Evolutionary conservation across 331 rosid genomes (phyloP).

Genomic region (Quercus lobata): DNA sequence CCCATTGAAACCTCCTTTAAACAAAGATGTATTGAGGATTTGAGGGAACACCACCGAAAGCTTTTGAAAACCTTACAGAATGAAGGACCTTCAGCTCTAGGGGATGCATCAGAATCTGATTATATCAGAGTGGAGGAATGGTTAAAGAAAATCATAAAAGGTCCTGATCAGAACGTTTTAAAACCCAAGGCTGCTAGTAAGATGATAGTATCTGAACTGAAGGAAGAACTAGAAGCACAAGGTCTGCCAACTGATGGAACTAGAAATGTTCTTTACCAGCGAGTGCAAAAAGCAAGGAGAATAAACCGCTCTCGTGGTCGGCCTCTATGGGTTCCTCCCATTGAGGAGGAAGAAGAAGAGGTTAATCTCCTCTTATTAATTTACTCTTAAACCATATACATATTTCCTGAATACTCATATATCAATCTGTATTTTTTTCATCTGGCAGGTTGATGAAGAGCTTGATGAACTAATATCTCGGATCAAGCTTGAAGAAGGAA

Average conservation of each 20-base stretch:
- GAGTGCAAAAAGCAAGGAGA: constrained; percentile 98
- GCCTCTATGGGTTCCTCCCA: constrained; percentile 98
- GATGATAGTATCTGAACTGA: constrained; percentile 85
- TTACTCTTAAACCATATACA: neutral
- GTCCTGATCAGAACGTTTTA: constrained; percentile 72
- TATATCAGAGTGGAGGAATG: constrained; percentile 72
- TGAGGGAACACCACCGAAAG: constrained; percentile 65
- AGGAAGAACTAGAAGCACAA: constrained; percentile 96
- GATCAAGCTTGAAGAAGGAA: constrained; percentile 79
- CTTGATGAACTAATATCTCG: constrained; percentile 78
- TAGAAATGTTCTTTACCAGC: constrained; percentile 96
- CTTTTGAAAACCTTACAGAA: constrained; percentile 61
- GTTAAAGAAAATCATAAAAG: constrained; percentile 79
- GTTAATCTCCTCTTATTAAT: constrained; percentile 31
- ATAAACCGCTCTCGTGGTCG: constrained; percentile 97
- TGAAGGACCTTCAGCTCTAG: constrained; percentile 73
- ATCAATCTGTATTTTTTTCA: neutral
- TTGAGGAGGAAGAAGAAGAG: constrained; percentile 95
- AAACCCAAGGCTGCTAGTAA: constrained; percentile 99
- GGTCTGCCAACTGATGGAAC: constrained; percentile 91
- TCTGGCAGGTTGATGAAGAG: constrained; percentile 86
- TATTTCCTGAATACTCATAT: neutral
- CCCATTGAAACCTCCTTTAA: constrained; percentile 95
- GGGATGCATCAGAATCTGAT: constrained; percentile 82
- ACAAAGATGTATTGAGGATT: constrained; percentile 75